Conservation (phyloP, 2,329 filamentous ascomycete genomes). For the Trichoderma citrinoviride region DNA sequence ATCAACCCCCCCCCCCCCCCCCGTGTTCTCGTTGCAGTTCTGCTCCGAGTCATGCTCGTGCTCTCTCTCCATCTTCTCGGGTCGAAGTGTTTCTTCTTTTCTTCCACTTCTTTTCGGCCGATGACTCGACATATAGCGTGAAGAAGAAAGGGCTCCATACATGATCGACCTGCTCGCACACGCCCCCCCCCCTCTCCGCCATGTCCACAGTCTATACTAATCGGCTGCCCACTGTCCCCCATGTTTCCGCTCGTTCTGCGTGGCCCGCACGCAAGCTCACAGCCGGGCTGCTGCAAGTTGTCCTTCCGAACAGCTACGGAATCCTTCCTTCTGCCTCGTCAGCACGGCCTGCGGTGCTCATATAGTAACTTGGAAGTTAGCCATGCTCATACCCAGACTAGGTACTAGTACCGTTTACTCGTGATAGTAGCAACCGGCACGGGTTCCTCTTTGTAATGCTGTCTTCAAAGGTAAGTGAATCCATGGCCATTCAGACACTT, state of each 20-base stretch:
- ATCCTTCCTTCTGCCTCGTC: background rate
- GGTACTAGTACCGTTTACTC: background rate
- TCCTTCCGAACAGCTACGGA: background rate
- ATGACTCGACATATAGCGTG: constrained; percentile 12
- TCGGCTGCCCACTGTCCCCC: background rate
- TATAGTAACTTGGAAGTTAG: no score
- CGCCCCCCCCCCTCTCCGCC: background rate
- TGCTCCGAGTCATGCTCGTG: constrained; percentile 11
- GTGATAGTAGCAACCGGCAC: no score
- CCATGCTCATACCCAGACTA: background rate
- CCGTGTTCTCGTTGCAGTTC: constrained; percentile 1
- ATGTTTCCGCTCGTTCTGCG: background rate
- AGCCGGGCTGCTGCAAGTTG: constrained; percentile 9
- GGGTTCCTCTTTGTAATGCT: no score
- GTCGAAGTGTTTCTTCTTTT: background rate
- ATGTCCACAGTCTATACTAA: constrained; percentile 3
- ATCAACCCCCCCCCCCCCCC: background rate
- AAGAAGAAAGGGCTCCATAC: background rate
- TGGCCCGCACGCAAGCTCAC: no score
- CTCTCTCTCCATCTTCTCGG: background rate
- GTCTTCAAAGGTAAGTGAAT: no score
- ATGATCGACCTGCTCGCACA: background rate
- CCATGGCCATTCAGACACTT: no score
- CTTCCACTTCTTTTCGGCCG: background rate
- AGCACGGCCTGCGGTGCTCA: background rate